Evolutionary conservation across 306 rosid species (phyloP), one percentile per base, ranked within the genome.

Genomic region (Fragaria vesca): DNA sequence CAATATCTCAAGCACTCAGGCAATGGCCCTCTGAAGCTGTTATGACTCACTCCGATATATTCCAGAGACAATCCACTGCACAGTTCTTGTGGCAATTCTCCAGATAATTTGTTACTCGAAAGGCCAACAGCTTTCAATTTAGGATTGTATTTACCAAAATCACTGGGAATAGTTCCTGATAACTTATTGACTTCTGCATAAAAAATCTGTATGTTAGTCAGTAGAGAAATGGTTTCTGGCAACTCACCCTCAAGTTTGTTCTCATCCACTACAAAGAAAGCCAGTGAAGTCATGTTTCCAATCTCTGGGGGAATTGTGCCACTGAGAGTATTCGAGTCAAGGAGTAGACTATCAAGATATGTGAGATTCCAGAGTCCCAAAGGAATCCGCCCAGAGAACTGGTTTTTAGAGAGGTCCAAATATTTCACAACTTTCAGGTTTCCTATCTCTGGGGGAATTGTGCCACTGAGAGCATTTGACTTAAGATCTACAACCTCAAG

Each of bases 1-100:
- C 97, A 90, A 72, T 82, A 78, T 81, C 83, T 88, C 69, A 91
- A 78, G 77, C 93, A 90, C 58, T 74, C 78, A 0, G 91, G 97
- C 73, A 92, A 55, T 26, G 88, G 78, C 47, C 95, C 93, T 0
- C 83, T 80, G 66, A 90, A 84, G 71, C 66, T 80, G 83, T 92
- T 90, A 55, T 50, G 74, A 36, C 69, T 83, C 57, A 74, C 82
- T 2, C 81, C 32, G 34, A 92, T 12, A 42, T 16, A 0, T 0
- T 24, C 8, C 65, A 90, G 77, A 2, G 28, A 28, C 43, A 70
- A 62, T n/a, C 87, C 82, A 15, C 79, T 81, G 24, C 95, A 92
- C 54, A 92, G 38, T 15, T 81, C 82, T 63, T 84, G 76, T n/a
- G 97, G 97, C 75, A 92, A 77, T 70, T 83, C 87, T 77, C 96